Evolutionary conservation across 306 rosid genomes (phyloP), one percentile per base, ranked within the genome.

Genomic region (Fragaria nilgerrensis): DNA sequence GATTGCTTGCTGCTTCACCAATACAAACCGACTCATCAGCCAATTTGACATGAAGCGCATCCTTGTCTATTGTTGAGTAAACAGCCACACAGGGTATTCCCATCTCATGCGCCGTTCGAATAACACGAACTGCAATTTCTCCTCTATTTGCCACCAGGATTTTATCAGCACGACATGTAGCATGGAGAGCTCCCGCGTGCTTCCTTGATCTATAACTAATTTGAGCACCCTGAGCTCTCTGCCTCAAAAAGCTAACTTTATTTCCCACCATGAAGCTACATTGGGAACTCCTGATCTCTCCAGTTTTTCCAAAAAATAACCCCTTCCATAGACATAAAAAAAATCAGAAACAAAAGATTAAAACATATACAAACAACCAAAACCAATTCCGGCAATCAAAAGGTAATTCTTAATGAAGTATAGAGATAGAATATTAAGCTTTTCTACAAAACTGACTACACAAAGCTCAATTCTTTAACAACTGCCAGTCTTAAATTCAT

Each of bases 41-140:
- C 86, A 96, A 83, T 85, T 91, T 92, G 32, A 96, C 99, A 75
- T 96, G 99, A 76, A 92, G 99, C 19, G 99, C 96, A 37, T 96
- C 98, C 86, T 92, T 92, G 72, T 96, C 99, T 27, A 92, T 84
- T 82, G 96, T 95, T 32, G 99, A 95, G 90, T 95, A 95, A 67
- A 95, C 99, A 79, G 98, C 98, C 72, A 96, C 97, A 83, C 98
- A 96, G 19, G 99, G 99, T 20, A 95, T 96, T 55, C 99, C 99
- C 88, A 96, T 63, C 77, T 96, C 99, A 85, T 92, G 98, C 49
- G 98, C 97, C 25, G 98, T 95, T 52, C 99, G 87, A 75, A 92
- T 95, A 55, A 95, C 80, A 20, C 97, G 99, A 84, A 95, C 99
- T 1, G 99, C 98, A 78, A 95, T 95, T 76, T 96, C 98, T 49